These are phyloP conservation scores for Lathyrus tuberosus DNA, from an alignment of 306 rosid species.

Conservation along the genomic window DNA sequence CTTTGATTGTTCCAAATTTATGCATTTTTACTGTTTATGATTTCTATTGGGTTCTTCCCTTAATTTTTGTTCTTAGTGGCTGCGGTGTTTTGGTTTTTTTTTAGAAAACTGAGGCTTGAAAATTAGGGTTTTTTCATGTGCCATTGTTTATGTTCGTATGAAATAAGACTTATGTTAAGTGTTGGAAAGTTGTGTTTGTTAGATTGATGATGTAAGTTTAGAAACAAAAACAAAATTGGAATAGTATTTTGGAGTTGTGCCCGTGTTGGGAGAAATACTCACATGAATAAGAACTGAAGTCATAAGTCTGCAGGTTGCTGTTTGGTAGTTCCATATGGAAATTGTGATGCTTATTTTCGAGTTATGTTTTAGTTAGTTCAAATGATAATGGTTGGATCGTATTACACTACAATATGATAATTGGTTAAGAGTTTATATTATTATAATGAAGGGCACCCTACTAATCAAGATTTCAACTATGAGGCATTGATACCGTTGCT, in stretches of 20 bases:
- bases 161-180: not conserved
- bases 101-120: too few relatives aligned
- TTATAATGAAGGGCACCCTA: too few relatives aligned
- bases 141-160: not conserved
- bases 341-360: not conserved
- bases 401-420: too few relatives aligned
- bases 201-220: not conserved
- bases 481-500: too few relatives aligned
- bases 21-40: too few relatives aligned
- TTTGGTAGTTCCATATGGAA: not conserved
- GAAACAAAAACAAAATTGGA: not conserved
- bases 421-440: not conserved
- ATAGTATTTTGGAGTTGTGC: not conserved
- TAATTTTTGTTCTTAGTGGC: too few relatives aligned
- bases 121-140: slow-evolving; percentile 1
- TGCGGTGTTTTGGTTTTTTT: too few relatives aligned
- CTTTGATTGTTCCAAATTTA: too few relatives aligned
- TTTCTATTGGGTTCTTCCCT: too few relatives aligned
- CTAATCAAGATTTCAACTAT: too few relatives aligned
- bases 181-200: not conserved
- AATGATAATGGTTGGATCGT: not conserved
- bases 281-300: not conserved
- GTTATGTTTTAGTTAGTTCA: not conserved
- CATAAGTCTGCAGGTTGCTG: not conserved
- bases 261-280: not conserved